Evolutionary conservation across 2,329 filamentous ascomycete genomes (phyloP), one percentile per base, ranked within the genome.

Genomic region (Fusarium fujikuroi): DNA sequence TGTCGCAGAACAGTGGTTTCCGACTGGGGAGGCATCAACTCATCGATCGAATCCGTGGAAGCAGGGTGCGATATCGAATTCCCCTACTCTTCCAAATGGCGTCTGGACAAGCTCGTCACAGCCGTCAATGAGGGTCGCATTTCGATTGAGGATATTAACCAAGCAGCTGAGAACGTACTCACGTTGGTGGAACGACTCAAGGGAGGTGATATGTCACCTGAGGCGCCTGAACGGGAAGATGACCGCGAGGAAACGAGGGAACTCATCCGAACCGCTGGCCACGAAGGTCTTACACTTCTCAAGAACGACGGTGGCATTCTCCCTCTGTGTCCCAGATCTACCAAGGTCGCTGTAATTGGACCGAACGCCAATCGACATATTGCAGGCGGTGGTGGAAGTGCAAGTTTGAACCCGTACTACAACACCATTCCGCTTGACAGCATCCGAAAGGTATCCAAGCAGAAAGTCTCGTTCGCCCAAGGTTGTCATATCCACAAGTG

Each of bases 381-480:
- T 71, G 90, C 89, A n/a, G 89, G 88, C 21, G 91, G 91, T 56
- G 91, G 91, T 44, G 91, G 91, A 56, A 92, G 90, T 76, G 91
- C 91, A 23, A 91, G 89, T 70, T 81, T 92, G 53, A 92, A 92
- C 77, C 90, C 91, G 0, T 92, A 92, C 80, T 92, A 92, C 79
- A 90, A 85, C 72, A 91, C 89, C 4, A 84, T 91, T 15, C 91
- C 91, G 0, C 77, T 80, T 2, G 89, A 91, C 49, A 91, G 90
- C 74, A 91, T 92, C 67, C 86, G 83, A 43, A 83, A 84, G 34
- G 83, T 85, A 2, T 85, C 89, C 5, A 82, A 88, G 53, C 84
- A 87, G 37, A 86, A 90, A 49, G 84, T 92, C 10, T 82, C 84
- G 3, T 92, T 90, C 71, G 88, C 90, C 0, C 77, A 78, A 39